Base-by-base conservation (phyloP, 805 yeast species). In the Candida railenensis region DNA sequence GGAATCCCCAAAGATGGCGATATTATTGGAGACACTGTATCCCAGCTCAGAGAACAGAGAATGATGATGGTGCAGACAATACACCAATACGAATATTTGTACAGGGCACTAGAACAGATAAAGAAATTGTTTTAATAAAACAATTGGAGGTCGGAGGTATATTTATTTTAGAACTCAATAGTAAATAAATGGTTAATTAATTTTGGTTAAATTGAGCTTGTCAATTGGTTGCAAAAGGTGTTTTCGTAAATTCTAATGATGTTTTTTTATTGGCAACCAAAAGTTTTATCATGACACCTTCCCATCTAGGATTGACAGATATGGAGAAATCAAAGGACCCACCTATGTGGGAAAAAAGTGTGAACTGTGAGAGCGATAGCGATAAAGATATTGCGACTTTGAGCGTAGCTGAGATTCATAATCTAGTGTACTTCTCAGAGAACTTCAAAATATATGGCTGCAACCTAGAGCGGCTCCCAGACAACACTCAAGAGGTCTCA, bases 41-140 rank as follows among this genome's bases (percentile, higher is more conserved):
- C 49, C 36, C 53, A 50, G 30, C 48, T 72, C 34, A 52, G 77
- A 25, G 56, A 55, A 21, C 54, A 61, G 20, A 56, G 77, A 42
- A 63, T 71, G 65, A 66, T 71, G 74, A 71, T 72, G 76, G 71
- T 72, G 1, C 77, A 72, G 54, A 72, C 76, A 1, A 54, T 59
- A 8, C 57, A 62, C 43, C 77, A 72, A 52, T 69, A 58, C 44
- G 41, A 48, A 20, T 71, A 65, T 47, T 58, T 72, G n/a, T 70
- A 71, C 43, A 65, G 61, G n/a, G 57, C 51, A 37, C 48, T 62
- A 54, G n/a, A 45, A 5, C 9, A 5, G 8, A 16, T 36, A 16
- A 36, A 19, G 22, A 36, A 36, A 36, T 11, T n/a, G n/a, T n/a
- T n/a, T n/a, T n/a, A n/a, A n/a, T n/a, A n/a, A n/a, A n/a, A n/a